Conservation (phyloP, 2,329 filamentous ascomycete genomes). For the Fusarium veterinarium region DNA sequence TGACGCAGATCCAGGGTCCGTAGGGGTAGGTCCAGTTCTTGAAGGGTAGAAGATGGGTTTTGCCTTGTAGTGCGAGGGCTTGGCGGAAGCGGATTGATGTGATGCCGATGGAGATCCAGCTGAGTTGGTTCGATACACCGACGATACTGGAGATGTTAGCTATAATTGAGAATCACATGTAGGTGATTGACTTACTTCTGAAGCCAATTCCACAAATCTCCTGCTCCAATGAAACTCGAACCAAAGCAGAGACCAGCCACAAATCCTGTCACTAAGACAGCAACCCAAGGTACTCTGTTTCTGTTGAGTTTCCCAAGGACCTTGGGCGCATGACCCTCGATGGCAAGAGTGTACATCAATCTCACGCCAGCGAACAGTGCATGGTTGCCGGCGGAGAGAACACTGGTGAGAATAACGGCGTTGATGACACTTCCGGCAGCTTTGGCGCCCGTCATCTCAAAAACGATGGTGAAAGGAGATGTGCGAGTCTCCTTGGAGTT, state of each 20-base stretch:
- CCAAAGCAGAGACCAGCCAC: conserved; percentile 73
- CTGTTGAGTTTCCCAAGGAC: conserved; percentile 59
- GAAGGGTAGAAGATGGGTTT: conserved; percentile 70
- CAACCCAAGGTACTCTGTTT: conserved; percentile 53
- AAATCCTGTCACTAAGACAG: conserved; percentile 61
- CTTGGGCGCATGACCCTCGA: conserved; percentile 63
- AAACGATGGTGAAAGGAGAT: conserved; percentile 67
- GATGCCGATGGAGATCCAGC: conserved; percentile 73
- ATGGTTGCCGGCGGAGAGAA: conserved; percentile 53
- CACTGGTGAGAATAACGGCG: conserved; percentile 61
- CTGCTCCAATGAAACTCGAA: conserved; percentile 73
- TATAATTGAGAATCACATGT: background rate
- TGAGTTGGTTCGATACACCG: conserved; percentile 74
- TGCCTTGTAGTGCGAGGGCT: conserved; percentile 66
- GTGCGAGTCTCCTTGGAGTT: conserved; percentile 49
- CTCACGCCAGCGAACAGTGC: conserved; percentile 51
- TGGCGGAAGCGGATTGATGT: conserved; percentile 73
- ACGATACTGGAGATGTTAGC: conserved; percentile 60
- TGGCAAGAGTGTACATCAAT: conserved; percentile 52
- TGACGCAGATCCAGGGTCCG: conserved; percentile 67
- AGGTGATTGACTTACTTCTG: conserved; percentile 63
- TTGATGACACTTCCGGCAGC: conserved; percentile 67
- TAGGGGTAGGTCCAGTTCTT: conserved; percentile 75
- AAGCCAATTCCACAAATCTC: conserved; percentile 73
- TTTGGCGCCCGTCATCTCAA: conserved; percentile 65